These are phyloP conservation scores for Fusarium chuoi DNA, from an alignment of 2,329 filamentous ascomycete genomes.

Conservation along the genomic window DNA sequence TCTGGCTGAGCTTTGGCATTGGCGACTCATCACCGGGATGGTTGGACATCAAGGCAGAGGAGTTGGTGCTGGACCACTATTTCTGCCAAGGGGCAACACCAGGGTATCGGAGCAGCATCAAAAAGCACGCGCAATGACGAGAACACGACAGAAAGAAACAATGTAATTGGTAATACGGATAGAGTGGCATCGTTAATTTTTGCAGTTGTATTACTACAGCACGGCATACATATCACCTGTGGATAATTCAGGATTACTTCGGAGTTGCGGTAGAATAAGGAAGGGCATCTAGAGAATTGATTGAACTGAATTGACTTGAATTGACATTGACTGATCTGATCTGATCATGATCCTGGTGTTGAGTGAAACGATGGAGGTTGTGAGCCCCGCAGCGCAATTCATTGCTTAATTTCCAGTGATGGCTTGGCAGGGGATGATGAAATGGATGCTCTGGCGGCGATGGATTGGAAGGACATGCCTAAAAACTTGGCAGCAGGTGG, in stretches of 20 bases:
- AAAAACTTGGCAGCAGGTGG: background rate
- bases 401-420: slow-evolving; percentile 16
- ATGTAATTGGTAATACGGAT: slow-evolving; percentile 28
- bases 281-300: background rate
- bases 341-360: background rate
- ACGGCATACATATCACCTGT: slow-evolving; percentile 5
- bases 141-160: slow-evolving; percentile 17
- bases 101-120: slow-evolving; percentile 21
- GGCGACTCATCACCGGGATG: slow-evolving; percentile 35
- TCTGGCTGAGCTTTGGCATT: slow-evolving; percentile 40
- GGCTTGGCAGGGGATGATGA: slow-evolving; percentile 9
- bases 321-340: background rate
- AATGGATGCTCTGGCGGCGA: background rate
- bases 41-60: slow-evolving; percentile 36
- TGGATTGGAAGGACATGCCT: background rate
- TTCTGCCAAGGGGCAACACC: slow-evolving; percentile 27
- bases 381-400: slow-evolving; percentile 4
- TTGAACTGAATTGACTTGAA: background rate
- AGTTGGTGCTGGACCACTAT: slow-evolving; percentile 35
- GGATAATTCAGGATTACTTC: background rate
- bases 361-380: background rate
- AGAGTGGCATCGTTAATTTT: slow-evolving; percentile 22
- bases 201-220: slow-evolving; percentile 6
- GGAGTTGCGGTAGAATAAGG: slow-evolving; percentile 23
- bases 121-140: slow-evolving; percentile 29